phyloP scores from a whole-genome alignment of 768 basidiomycete species.

The Tylopilus sp. region DNA sequence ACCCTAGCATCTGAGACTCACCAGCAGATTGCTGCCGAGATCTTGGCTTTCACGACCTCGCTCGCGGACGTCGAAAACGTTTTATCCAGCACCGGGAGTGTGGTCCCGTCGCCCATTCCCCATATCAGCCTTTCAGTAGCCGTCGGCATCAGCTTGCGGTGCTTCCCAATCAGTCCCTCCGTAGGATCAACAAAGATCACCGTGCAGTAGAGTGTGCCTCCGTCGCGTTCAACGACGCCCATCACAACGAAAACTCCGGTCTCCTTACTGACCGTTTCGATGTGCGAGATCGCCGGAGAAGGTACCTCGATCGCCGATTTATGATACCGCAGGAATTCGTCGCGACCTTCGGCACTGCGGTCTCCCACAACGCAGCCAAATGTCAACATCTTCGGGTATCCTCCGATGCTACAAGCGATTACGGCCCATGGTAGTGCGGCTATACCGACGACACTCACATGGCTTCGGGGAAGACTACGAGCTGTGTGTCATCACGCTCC shows the following conservation, averaged over 20 bases:
- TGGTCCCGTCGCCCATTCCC: conserved; percentile 56
- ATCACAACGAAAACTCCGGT: conserved; percentile 54
- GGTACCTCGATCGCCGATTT: conserved; percentile 56
- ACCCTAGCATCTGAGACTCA: conserved; percentile 21
- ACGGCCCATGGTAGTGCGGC: neutral
- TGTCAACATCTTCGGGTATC: conserved; percentile 57
- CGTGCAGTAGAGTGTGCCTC: conserved; percentile 61
- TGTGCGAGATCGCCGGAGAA: conserved; percentile 42
- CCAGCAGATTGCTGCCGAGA: conserved; percentile 61
- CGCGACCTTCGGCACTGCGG: conserved; percentile 47
- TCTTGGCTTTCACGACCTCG: conserved; percentile 37
- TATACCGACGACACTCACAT: conserved; percentile 38
- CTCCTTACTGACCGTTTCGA: conserved; percentile 48
- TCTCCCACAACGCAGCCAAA: conserved; percentile 45
- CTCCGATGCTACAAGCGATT: conserved; percentile 42
- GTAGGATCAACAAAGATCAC: conserved; percentile 52
- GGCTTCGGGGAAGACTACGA: conserved; percentile 57
- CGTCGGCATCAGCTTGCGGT: conserved; percentile 64
- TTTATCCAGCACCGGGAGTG: conserved; percentile 46
- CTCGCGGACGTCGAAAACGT: conserved; percentile 31
- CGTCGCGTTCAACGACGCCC: conserved; percentile 56
- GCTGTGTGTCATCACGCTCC: conserved; percentile 43
- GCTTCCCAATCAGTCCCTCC: conserved; percentile 54
- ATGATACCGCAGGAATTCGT: conserved; percentile 56
- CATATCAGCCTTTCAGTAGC: conserved; percentile 58